Base-by-base conservation (phyloP, 306 rosid species). In the Trifolium repens region DNA sequence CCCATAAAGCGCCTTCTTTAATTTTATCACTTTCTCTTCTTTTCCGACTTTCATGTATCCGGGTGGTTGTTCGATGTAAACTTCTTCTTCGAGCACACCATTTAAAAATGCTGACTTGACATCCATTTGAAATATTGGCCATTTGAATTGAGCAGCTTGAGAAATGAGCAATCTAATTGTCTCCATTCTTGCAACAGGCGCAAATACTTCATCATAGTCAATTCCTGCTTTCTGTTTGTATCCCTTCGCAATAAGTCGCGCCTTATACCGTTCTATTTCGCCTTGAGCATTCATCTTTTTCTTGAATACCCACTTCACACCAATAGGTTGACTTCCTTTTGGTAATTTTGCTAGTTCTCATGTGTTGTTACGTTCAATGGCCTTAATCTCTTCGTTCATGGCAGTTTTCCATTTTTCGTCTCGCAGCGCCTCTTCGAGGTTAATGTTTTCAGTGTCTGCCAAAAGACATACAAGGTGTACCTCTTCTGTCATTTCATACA, bases 91-190 rank as follows among this genome's bases (percentile, higher is more conserved):
- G n/a, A 52, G 58, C 58, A n/a, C 58, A 16, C 58, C 58, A 52
- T 52, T 52, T 16, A 52, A 8, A 52, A 52, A 52, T 52, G 58
- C 58, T 16, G 58, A 52, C 58, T 52, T 16, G 24, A 52, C 26
- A 52, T 52, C 58, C 58, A 52, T 52, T 52, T 52, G 26, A 52
- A 52, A 52, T 52, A 52, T 52, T 8, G 58, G 58, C 26, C 58
- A 52, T 52, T 52, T 52, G 26, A 52, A 7, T 52, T 52, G 26
- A 52, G 58, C 58, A 52, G 58, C 58, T 52, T 52, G 26, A 1
- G 58, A 52, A 8, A 52, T 52, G 26, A 52, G 58, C 9, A 52
- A 52, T 52, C 58, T 2, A 52, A 52, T 34, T 34, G 37, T 34
- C 37, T 47, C 37, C 37, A 34, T 34, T 34, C 37, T 4, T 4